Evolutionary conservation across 345 rosid genomes (phyloP), one percentile per base, ranked within the genome.

Genomic region (Populus nigra): DNA sequence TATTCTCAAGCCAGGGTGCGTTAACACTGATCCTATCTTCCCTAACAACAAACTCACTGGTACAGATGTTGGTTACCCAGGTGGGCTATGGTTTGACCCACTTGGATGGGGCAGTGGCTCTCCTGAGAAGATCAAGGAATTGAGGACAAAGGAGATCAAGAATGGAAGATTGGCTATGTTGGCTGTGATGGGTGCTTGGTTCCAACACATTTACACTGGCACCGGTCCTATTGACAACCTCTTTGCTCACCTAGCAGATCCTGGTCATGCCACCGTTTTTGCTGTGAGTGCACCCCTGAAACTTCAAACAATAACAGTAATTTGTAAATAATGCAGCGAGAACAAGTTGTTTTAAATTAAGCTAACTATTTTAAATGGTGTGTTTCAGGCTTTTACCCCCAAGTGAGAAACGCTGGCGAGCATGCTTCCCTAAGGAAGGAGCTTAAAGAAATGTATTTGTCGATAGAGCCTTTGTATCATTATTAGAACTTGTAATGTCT

Each of bases 171-270:
- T 93, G 85, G 98, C 98, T 53, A 96, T 96, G 97, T 86, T 96
- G 91, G 97, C 99, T 55, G 99, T 96, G 76, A 90, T 96, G 91
- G 99, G 99, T 47, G 99, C 98, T 13, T 93, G 99, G 99, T 96
- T 96, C 89, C 98, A 96, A 83, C 99, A 96, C 76, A 90, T 96
- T 69, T 96, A 96, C 91, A 93, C 98, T 0, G 98, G 98, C 20
- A 89, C 97, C 31, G 99, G 99, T 55, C 99, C 99, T 16, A 96
- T 96, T 29, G 99, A 93, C 80, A 96, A 96, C 78, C 94, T 96
- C 75, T 93, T 92, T 73, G 97, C 97, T 43, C 99, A 96, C 85
- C 98, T 96, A 23, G 91, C 97, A 61, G 98, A 96, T 86, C 99
- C 98, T 53, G 99, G 99, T 50, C 98, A 96, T 59, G 99, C 98